These are phyloP conservation scores for Triticum monococcum DNA, from an alignment of 176 grass and related monocot genomes.

Conservation along the genomic window DNA sequence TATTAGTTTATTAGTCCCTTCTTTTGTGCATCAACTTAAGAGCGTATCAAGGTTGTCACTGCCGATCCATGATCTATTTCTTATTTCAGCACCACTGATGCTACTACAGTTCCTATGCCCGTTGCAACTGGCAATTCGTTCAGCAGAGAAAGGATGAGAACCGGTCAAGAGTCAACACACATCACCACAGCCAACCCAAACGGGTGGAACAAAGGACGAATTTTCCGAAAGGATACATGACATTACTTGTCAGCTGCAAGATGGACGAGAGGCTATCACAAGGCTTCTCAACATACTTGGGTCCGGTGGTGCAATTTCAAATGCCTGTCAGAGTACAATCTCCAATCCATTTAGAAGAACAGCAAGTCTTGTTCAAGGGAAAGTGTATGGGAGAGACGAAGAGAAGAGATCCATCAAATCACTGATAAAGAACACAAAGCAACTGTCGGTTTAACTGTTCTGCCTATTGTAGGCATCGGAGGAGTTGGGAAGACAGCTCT, in stretches of 20 bases:
- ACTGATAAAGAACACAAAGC: neutral
- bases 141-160: neutral
- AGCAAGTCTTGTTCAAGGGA: neutral
- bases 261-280: too few relatives aligned
- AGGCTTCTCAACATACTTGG: too few relatives aligned
- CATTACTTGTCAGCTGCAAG: too few relatives aligned
- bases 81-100: too few relatives aligned
- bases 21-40: too few relatives aligned
- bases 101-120: too few relatives aligned
- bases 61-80: too few relatives aligned
- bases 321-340: too few relatives aligned
- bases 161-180: neutral
- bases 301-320: too few relatives aligned
- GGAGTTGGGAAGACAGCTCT: constrained; percentile 25
- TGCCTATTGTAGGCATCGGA: constrained; percentile 26
- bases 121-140: too few relatives aligned
- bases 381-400: neutral
- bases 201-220: neutral
- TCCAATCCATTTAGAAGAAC: neutral
- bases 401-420: constrained; percentile 1
- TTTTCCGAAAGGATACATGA: neutral
- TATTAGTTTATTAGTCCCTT: too few relatives aligned
- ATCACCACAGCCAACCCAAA: neutral
- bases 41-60: too few relatives aligned
- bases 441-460: neutral